Evolutionary conservation across 2,329 filamentous ascomycete genomes (phyloP).

Genomic region (Hypoxylon sp.): DNA sequence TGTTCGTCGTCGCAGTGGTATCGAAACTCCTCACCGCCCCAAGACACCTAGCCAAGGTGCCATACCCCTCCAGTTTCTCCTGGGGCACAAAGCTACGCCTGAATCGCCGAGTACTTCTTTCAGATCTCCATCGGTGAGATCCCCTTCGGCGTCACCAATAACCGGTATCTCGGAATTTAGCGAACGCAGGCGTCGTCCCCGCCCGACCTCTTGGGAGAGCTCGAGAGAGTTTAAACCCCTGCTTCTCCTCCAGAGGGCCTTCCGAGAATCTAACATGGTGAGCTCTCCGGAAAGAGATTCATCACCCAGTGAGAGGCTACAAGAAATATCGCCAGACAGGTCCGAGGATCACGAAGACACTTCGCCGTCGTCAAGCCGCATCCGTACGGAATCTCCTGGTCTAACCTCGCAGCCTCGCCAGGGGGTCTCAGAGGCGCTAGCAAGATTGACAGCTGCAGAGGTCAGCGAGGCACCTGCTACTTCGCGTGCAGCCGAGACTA

Average conservation of each 20-base stretch:
- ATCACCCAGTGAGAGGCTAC: conserved; percentile 54
- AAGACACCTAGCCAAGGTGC: conserved; percentile 69
- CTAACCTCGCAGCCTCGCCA: conserved; percentile 26
- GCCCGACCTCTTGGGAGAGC: conserved; percentile 72
- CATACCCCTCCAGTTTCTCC: conserved; percentile 67
- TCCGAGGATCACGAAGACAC: conserved; percentile 37
- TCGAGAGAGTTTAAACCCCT: conserved; percentile 81
- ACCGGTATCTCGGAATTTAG: conserved; percentile 52
- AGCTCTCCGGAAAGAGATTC: conserved; percentile 53
- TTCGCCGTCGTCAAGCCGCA: conserved; percentile 11
- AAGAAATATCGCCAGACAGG: conserved; percentile 25
- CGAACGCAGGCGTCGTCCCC: conserved; percentile 55
- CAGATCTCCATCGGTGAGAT: conserved; percentile 47
- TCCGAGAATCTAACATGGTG: conserved; percentile 53
- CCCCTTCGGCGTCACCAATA: conserved; percentile 53
- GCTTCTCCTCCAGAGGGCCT: conserved; percentile 78
- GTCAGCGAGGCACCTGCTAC: conserved; percentile 24
- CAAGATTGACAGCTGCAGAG: conserved; percentile 5
- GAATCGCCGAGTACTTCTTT: conserved; percentile 54
- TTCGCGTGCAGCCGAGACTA: not conserved
- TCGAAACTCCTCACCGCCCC: conserved; percentile 60
- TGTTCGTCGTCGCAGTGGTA: conserved; percentile 61
- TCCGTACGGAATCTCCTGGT: conserved; percentile 45
- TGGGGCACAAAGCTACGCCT: conserved; percentile 56
- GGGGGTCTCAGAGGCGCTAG: conserved; percentile 31